Evolutionary conservation across 2,329 filamentous ascomycete genomes (phyloP).

Genomic region (Blastomyces silverae): DNA sequence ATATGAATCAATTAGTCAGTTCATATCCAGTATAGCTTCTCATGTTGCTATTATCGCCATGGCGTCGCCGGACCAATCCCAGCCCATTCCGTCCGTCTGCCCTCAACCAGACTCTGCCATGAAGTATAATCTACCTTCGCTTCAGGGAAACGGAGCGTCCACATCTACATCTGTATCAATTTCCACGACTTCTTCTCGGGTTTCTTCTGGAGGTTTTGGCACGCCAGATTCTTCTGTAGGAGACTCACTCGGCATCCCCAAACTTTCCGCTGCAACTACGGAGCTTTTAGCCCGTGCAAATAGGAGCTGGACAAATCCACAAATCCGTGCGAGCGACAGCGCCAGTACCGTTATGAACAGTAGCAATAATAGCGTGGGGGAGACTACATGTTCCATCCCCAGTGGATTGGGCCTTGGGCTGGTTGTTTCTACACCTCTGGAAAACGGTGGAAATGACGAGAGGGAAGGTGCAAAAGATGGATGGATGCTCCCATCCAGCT

Average conservation of each 20-base stretch:
- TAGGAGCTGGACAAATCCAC: conserved; percentile 5
- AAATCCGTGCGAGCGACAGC: neutral
- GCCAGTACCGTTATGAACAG: neutral
- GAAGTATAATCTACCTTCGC: conserved; percentile 1
- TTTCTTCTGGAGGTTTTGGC: neutral
- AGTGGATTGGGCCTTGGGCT: neutral
- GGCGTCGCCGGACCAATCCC: conserved; percentile 6
- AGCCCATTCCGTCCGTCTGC: neutral
- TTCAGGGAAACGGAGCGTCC: conserved; percentile 1
- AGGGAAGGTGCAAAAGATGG: neutral
- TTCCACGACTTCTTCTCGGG: neutral
- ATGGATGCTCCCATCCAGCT: neutral
- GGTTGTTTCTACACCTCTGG: neutral
- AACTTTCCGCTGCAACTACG: conserved; percentile 14
- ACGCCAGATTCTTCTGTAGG: neutral
- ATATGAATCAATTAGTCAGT: neutral
- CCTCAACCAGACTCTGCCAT: neutral
- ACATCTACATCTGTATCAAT: conserved; percentile 1
- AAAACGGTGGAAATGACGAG: neutral
- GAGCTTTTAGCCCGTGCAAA: conserved; percentile 13
- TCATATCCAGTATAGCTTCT: neutral
- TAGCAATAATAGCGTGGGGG: neutral
- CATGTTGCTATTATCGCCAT: conserved; percentile 8
- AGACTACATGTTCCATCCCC: neutral
- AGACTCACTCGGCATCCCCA: conserved; percentile 9